Percentiles rank a stretch among this genome's conserved stretches.
These are phyloP conservation scores for Ceriops tagal DNA, from an alignment of 345 rosid genomes.

Conservation along the genomic window DNA sequence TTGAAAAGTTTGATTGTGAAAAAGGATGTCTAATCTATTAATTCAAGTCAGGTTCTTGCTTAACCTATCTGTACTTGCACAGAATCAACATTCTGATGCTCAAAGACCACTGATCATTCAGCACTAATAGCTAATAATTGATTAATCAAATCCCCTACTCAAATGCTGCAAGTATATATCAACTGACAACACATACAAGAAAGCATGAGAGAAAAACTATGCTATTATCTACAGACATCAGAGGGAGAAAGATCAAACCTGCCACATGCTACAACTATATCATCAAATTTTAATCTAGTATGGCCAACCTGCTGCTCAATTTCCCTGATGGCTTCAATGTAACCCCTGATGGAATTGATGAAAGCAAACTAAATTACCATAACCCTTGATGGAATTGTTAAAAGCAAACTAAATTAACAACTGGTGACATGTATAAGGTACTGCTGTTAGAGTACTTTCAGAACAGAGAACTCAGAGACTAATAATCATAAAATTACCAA, in stretches of 20 bases:
- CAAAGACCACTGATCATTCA: background rate
- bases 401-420: background rate
- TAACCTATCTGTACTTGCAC: background rate
- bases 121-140: background rate
- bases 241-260: constrained; percentile 49
- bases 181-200: background rate
- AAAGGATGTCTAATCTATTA: background rate
- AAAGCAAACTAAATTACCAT: constrained; percentile 12
- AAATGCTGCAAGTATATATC: background rate
- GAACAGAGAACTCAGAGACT: background rate
- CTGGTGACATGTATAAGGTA: background rate
- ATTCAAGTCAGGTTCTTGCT: background rate
- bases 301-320: constrained; percentile 64
- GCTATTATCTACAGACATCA: background rate
- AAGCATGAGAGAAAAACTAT: background rate
- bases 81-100: background rate
- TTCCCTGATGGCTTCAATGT: constrained; percentile 80
- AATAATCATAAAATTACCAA: too few relatives aligned
- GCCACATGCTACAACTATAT: constrained; percentile 93
- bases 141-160: background rate
- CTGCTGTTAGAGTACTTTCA: background rate
- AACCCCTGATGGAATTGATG: constrained; percentile 56
- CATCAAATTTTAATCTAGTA: constrained; percentile 57
- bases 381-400: constrained; percentile 54
- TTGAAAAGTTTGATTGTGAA: background rate